Evolutionary conservation across 208 protist species (phyloP).

Genomic region (Vickermania ingenoplastis): DNA sequence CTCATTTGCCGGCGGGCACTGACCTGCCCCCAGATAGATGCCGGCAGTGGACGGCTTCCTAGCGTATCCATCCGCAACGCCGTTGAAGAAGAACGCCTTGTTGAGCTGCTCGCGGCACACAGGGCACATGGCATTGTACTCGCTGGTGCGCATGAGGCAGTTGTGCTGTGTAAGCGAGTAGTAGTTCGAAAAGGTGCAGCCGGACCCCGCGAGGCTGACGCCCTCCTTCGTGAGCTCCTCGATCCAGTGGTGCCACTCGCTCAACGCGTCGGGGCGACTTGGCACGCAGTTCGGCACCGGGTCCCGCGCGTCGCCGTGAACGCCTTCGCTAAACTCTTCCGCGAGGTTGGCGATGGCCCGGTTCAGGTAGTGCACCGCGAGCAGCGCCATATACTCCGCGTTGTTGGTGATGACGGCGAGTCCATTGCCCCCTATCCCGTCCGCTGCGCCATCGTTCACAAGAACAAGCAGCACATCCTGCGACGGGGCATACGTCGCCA

Average conservation of each 20-base stretch:
- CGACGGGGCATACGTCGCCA: constrained; percentile 19
- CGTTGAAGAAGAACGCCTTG: constrained; percentile 19
- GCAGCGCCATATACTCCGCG: constrained; percentile 31
- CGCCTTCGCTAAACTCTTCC: constrained; percentile 44
- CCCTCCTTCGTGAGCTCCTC: background rate
- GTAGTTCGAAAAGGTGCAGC: constrained; percentile 54
- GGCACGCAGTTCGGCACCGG: constrained; percentile 33
- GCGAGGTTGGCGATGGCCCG: constrained; percentile 33
- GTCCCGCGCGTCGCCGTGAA: background rate
- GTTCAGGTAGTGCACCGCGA: constrained; percentile 57
- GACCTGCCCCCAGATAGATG: constrained; percentile 16
- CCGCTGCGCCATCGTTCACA: constrained; percentile 27
- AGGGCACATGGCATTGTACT: constrained; percentile 35
- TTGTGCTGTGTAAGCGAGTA: constrained; percentile 18
- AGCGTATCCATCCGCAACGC: constrained; percentile 6
- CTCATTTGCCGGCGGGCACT: constrained; percentile 22
- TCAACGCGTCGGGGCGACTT: constrained; percentile 2
- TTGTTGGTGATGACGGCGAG: constrained; percentile 40
- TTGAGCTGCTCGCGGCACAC: constrained; percentile 44
- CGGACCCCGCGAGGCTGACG: background rate
- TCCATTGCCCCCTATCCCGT: constrained; percentile 20
- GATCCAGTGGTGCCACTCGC: constrained; percentile 33
- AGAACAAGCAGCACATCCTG: constrained; percentile 47
- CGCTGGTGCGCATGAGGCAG: constrained; percentile 52
- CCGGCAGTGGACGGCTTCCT: background rate